Conservation (phyloP, 768 basidiomycete genomes). For the Boletellus emodensis region DNA sequence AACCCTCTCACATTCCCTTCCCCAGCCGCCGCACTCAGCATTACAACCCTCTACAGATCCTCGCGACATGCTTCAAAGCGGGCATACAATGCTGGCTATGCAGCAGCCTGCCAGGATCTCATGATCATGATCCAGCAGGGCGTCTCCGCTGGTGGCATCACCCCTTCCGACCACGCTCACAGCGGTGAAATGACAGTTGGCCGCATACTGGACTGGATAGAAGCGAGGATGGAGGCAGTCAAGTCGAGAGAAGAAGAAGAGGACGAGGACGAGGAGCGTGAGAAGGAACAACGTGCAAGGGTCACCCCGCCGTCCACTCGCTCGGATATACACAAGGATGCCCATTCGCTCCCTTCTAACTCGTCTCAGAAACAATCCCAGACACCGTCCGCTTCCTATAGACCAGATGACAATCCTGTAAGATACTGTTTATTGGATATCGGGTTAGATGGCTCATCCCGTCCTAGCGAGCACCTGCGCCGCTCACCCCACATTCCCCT, state of each 20-base stretch:
- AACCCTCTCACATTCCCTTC: slow-evolving; percentile 19
- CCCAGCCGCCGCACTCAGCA: slow-evolving; percentile 75
- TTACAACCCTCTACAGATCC: slow-evolving; percentile 81
- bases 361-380: slow-evolving; percentile 19
- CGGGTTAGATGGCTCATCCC: slow-evolving; percentile 5
- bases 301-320: slow-evolving; percentile 21
- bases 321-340: slow-evolving; percentile 18
- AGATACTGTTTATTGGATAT: slow-evolving; percentile 14
- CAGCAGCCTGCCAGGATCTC: slow-evolving; percentile 74
- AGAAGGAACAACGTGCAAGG: slow-evolving; percentile 45
- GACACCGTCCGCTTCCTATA: slow-evolving; percentile 12
- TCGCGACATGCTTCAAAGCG: slow-evolving; percentile 73
- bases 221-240: slow-evolving; percentile 75
- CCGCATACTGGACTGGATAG: slow-evolving; percentile 80
- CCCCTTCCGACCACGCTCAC: slow-evolving; percentile 39
- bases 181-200: slow-evolving; percentile 70
- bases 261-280: slow-evolving; percentile 74
- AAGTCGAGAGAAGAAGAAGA: slow-evolving; percentile 74
- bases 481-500: slow-evolving; percentile 34
- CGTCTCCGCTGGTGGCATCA: slow-evolving; percentile 58
- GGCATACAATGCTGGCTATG: slow-evolving; percentile 79
- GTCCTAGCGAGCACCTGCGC: slow-evolving; percentile 17
- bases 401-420: slow-evolving; percentile 28
- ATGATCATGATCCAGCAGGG: slow-evolving; percentile 81
- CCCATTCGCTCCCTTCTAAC: slow-evolving; percentile 14